Percentiles rank a stretch among this genome's conserved stretches.
phyloP scores from a whole-genome alignment of 2,329 filamentous ascomycete species.

The Aspergillus cejpii region DNA sequence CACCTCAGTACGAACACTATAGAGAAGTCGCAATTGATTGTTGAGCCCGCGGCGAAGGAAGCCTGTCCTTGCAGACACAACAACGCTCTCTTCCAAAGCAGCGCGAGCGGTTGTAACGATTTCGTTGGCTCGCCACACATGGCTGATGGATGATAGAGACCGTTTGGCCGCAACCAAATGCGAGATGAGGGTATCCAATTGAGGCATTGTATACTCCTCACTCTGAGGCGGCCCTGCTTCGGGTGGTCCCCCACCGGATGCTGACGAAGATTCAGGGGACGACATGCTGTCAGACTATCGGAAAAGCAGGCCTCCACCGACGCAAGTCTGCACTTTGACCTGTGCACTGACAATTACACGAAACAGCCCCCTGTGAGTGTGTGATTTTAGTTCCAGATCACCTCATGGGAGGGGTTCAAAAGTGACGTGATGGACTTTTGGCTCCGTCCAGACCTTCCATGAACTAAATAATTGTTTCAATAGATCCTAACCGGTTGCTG shows the following conservation, averaged over 20 bases:
- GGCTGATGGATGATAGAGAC: constrained; percentile 73
- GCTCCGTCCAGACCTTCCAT: not conserved
- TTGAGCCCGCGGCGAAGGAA: constrained; percentile 60
- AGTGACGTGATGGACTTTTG: not conserved
- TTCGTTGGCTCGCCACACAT: constrained; percentile 80
- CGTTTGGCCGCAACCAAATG: constrained; percentile 83
- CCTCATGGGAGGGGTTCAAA: not conserved
- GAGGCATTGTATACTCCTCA: constrained; percentile 23
- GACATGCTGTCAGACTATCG: constrained; percentile 21
- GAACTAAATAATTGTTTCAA: not conserved
- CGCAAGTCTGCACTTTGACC: not conserved
- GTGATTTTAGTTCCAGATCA: not conserved
- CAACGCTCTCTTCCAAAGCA: constrained; percentile 69
- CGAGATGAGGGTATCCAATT: constrained; percentile 70
- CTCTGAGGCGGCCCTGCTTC: constrained; percentile 9
- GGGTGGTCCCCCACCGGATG: constrained; percentile 14
- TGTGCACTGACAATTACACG: not conserved
- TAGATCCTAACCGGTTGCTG: not conserved
- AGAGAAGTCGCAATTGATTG: constrained; percentile 42
- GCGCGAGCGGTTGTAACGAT: constrained; percentile 69
- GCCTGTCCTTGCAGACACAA: constrained; percentile 62
- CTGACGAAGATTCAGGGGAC: constrained; percentile 27
- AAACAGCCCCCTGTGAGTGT: not conserved
- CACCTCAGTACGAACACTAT: constrained; percentile 40
- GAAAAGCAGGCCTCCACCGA: not conserved